Evolutionary conservation across 2,329 filamentous ascomycete genomes (phyloP).

Genomic region (Apiospora phragmitis): DNA sequence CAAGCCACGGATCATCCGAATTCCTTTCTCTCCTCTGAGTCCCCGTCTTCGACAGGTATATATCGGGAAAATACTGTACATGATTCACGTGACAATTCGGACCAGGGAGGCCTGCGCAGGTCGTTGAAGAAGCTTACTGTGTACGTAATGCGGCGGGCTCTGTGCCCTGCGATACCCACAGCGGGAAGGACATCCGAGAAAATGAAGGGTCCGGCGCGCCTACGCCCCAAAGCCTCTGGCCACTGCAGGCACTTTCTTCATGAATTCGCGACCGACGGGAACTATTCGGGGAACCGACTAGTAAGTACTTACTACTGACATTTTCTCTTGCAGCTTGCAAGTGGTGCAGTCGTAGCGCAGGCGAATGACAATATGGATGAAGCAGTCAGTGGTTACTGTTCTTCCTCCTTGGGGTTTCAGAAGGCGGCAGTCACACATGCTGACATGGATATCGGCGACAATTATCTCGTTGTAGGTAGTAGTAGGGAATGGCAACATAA

Average conservation of each 20-base stretch:
- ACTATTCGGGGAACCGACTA: neutral
- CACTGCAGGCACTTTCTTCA: neutral
- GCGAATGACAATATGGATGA: neutral
- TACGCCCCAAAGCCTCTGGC: neutral
- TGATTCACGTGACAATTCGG: neutral
- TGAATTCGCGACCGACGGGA: neutral
- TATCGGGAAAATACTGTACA: neutral
- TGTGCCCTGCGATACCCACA: neutral
- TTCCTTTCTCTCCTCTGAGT: neutral
- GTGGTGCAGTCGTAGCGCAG: neutral
- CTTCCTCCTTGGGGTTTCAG: neutral
- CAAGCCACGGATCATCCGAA: constrained; percentile 1
- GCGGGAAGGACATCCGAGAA: constrained; percentile 3
- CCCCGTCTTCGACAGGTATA: neutral
- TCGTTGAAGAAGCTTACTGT: constrained; percentile 5
- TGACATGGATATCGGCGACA: neutral
- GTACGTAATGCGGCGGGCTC: neutral
- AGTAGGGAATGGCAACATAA: neutral
- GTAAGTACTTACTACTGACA: neutral
- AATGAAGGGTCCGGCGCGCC: neutral
- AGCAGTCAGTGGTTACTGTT: neutral
- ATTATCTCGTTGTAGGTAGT: neutral
- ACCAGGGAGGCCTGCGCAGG: neutral
- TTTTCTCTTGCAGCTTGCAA: neutral
- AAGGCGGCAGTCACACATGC: neutral